phyloP scores from a whole-genome alignment of 2,329 filamentous ascomycete species.

The Metarhizium brunneum region DNA sequence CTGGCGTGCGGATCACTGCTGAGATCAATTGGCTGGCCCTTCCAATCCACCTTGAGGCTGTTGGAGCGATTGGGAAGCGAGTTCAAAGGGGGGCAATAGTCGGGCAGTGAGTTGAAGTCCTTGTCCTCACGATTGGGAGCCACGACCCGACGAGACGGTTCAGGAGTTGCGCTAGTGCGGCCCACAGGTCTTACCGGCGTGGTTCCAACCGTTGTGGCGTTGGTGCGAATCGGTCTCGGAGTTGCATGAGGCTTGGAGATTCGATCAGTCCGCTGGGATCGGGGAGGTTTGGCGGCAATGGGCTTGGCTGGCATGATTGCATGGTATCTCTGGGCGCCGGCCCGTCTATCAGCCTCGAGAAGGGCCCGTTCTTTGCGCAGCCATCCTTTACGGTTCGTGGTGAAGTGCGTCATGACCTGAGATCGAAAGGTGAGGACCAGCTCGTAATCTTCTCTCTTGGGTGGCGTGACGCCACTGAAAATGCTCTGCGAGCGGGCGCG shows the following conservation, averaged over 20 bases:
- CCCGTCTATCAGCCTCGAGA: conserved; percentile 38
- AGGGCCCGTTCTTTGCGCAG: conserved; percentile 40
- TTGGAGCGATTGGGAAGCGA: conserved; percentile 59
- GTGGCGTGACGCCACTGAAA: conserved; percentile 36
- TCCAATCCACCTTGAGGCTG: conserved; percentile 78
- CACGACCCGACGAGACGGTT: conserved; percentile 40
- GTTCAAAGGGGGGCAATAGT: conserved; percentile 62
- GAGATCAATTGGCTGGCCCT: conserved; percentile 69
- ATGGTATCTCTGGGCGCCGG: conserved; percentile 27
- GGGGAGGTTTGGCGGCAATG: conserved; percentile 17
- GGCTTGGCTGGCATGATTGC: conserved; percentile 35
- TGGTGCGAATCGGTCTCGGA: conserved; percentile 27
- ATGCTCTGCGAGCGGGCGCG: conserved; percentile 31
- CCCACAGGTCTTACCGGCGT: conserved; percentile 18
- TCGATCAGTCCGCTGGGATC: conserved; percentile 22
- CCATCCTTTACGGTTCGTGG: conserved; percentile 36
- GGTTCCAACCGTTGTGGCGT: conserved; percentile 9
- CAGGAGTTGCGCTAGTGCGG: conserved; percentile 37
- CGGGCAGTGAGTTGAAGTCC: conserved; percentile 61
- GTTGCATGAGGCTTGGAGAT: conserved; percentile 25
- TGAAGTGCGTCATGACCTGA: conserved; percentile 38
- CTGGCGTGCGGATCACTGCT: conserved; percentile 59
- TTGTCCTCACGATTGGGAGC: conserved; percentile 72
- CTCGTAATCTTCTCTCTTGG: conserved; percentile 43
- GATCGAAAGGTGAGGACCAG: conserved; percentile 43